Conservation (phyloP, 2,329 filamentous ascomycete genomes). For the Bisporella sp. region DNA sequence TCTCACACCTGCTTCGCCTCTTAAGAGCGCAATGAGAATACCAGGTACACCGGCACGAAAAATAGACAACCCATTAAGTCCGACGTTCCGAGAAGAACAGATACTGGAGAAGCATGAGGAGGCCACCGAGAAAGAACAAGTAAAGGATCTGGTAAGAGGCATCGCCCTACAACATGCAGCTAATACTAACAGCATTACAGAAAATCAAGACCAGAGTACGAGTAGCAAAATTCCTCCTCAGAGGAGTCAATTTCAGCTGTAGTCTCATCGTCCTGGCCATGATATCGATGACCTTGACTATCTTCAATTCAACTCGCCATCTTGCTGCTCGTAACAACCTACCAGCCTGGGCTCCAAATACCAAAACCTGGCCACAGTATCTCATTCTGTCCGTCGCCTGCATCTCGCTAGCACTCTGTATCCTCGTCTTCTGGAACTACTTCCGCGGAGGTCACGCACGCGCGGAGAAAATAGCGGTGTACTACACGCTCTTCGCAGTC, state of each 20-base stretch:
- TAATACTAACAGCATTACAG: constrained; percentile 46
- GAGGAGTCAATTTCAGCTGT: constrained; percentile 94
- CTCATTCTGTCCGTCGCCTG: constrained; percentile 72
- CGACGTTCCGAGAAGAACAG: constrained; percentile 86
- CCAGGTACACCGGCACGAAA: constrained; percentile 73
- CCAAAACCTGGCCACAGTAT: constrained; percentile 79
- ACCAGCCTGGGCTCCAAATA: constrained; percentile 75
- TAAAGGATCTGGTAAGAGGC: constrained; percentile 69
- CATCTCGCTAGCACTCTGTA: constrained; percentile 71
- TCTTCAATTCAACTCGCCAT: constrained; percentile 81
- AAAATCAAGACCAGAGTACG: constrained; percentile 86
- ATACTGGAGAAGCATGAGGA: constrained; percentile 78
- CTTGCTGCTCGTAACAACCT: constrained; percentile 73
- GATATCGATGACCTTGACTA: constrained; percentile 77
- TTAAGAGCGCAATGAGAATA: constrained; percentile 86
- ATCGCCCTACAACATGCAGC: neutral
- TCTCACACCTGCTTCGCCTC: constrained; percentile 62
- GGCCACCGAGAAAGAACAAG: constrained; percentile 78
- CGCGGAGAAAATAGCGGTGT: constrained; percentile 88
- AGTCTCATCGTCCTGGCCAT: constrained; percentile 90
- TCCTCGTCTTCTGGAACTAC: constrained; percentile 79
- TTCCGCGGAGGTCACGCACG: constrained; percentile 80
- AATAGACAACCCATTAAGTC: constrained; percentile 74
- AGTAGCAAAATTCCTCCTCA: constrained; percentile 90
- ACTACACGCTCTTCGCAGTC: constrained; percentile 92